These are phyloP conservation scores for Penicillium coffeae DNA, from an alignment of 495 filamentous ascomycete genomes.

Conservation along the genomic window DNA sequence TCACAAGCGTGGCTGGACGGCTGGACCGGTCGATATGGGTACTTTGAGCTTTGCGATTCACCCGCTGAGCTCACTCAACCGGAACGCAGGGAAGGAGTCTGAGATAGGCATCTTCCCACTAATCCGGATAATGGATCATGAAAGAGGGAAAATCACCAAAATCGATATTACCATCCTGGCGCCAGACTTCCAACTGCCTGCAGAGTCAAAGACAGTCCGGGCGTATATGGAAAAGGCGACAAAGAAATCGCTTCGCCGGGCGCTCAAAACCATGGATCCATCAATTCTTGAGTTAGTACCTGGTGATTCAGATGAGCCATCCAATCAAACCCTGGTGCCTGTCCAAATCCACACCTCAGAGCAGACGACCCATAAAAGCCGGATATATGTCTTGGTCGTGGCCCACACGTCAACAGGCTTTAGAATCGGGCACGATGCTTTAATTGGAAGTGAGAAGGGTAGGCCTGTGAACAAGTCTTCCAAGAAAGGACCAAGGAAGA, in stretches of 20 bases:
- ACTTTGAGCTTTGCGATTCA: conserved; percentile 55
- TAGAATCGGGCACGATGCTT: conserved; percentile 63
- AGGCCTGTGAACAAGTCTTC: conserved; percentile 4
- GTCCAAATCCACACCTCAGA: conserved; percentile 44
- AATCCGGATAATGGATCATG: conserved; percentile 18
- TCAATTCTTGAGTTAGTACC: conserved; percentile 10
- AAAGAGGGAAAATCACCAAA: conserved; percentile 46
- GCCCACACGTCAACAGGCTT: conserved; percentile 60
- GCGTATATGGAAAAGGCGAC: conserved; percentile 11
- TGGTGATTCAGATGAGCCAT: neutral
- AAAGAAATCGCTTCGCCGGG: conserved; percentile 7
- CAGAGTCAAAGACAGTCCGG: conserved; percentile 3
- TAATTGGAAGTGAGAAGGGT: conserved; percentile 46
- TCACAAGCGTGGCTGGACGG: conserved; percentile 63
- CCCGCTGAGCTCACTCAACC: conserved; percentile 42
- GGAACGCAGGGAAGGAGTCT: neutral
- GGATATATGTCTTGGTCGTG: conserved; percentile 70
- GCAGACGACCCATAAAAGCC: conserved; percentile 55
- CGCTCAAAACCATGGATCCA: conserved; percentile 3
- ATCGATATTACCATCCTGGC: conserved; percentile 61
- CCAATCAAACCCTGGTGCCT: conserved; percentile 31
- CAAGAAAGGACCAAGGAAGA: conserved; percentile 6
- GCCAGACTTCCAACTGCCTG: conserved; percentile 27
- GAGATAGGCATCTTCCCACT: conserved; percentile 32
- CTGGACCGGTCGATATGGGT: conserved; percentile 54